Conservation (phyloP, 2,329 filamentous ascomycete genomes). For the Penicillium sp. region DNA sequence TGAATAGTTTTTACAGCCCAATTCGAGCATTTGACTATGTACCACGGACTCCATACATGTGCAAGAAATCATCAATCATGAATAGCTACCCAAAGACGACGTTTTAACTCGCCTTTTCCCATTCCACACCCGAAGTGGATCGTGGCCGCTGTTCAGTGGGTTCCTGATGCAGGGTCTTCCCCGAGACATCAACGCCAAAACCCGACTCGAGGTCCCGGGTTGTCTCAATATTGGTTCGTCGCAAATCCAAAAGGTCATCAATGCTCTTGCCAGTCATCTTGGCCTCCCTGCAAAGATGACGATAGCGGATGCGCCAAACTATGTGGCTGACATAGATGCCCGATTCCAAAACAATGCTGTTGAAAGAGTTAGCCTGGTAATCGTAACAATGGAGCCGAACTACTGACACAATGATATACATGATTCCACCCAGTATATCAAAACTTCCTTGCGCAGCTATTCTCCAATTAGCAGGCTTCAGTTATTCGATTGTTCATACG, state of each 20-base stretch:
- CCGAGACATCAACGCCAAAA: neutral
- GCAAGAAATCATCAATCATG: neutral
- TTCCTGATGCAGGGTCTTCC: conserved; percentile 2
- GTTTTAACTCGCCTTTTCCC: neutral
- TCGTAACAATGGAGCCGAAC: neutral
- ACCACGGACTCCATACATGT: neutral
- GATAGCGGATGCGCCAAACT: conserved; percentile 56
- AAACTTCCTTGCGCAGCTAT: conserved; percentile 57
- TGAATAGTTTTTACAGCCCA: neutral
- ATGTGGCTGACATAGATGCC: conserved; percentile 59
- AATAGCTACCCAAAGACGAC: neutral
- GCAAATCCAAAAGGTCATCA: conserved; percentile 49
- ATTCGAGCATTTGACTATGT: neutral
- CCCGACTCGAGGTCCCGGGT: conserved; percentile 9
- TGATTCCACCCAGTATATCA: conserved; percentile 56
- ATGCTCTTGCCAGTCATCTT: conserved; percentile 51
- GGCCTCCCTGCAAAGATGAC: conserved; percentile 50
- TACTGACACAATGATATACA: conserved; percentile 58
- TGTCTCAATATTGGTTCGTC: conserved; percentile 5
- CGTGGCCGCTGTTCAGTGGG: neutral
- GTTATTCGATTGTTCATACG: neutral
- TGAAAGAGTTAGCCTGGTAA: neutral
- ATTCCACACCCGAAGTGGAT: neutral
- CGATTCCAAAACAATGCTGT: conserved; percentile 53
- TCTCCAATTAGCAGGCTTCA: conserved; percentile 14